Evolutionary conservation across 1,284 basidiomycete species (phyloP).

Genomic region (Marasmius tenuissimus): DNA sequence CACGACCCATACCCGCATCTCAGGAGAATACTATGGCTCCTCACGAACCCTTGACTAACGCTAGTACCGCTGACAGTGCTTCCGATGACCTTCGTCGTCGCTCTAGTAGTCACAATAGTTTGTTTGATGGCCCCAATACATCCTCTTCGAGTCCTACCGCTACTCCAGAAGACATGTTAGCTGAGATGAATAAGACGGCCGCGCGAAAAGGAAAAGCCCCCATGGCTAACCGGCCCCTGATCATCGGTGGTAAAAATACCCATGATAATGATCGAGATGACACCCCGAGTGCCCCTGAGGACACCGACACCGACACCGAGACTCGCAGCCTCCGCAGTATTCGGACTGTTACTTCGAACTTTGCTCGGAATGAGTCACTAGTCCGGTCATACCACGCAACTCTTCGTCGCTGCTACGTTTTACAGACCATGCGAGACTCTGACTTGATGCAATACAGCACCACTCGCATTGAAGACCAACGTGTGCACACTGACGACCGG

Average conservation of each 20-base stretch:
- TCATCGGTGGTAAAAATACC: background rate
- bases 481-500: background rate
- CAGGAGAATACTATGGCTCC: background rate
- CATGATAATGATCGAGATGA: background rate
- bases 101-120: background rate
- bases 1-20: background rate
- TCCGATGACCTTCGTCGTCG: background rate
- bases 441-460: background rate
- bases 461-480: background rate
- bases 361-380: background rate
- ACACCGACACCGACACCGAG: background rate
- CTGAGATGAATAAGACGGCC: background rate
- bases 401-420: background rate
- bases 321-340: background rate
- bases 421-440: background rate
- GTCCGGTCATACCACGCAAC: background rate
- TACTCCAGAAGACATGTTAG: background rate
- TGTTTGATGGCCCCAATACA: background rate
- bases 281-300: background rate
- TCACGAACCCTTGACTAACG: too few relatives aligned
- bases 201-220: background rate
- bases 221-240: background rate
- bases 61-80: background rate
- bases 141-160: background rate
- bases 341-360: background rate